Percentiles rank a stretch among this genome's conserved stretches.
Evolutionary conservation across 2,329 filamentous ascomycete species (phyloP).

Genomic region (Aspergillus pseudoglaucus): DNA sequence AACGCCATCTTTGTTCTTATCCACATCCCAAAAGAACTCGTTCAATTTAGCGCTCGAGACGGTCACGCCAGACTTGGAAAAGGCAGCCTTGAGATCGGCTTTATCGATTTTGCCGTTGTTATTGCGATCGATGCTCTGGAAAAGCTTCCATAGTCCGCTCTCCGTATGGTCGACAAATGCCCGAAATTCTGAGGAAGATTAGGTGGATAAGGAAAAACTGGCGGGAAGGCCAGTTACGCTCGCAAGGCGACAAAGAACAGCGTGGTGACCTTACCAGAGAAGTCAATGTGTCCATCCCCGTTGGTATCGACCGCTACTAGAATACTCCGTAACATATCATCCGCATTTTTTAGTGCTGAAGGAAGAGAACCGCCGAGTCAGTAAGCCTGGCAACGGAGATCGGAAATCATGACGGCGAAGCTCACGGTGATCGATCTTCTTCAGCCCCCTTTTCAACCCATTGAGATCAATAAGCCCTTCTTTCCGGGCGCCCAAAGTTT

Average conservation of each 20-base stretch:
- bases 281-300: constrained; percentile 83
- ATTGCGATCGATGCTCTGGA: constrained; percentile 79
- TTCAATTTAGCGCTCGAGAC: constrained; percentile 72
- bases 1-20: constrained; percentile 76
- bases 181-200: constrained; percentile 65
- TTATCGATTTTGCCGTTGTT: constrained; percentile 81
- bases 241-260: constrained; percentile 5
- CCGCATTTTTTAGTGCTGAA: constrained; percentile 80
- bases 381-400: constrained; percentile 16
- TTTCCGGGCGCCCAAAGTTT: constrained; percentile 66
- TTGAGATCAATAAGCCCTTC: constrained; percentile 77
- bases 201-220: constrained; percentile 14
- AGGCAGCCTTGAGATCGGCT: constrained; percentile 72
- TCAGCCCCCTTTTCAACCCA: constrained; percentile 76
- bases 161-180: constrained; percentile 84
- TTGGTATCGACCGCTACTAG: constrained; percentile 78
- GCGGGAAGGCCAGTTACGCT: constrained; percentile 12
- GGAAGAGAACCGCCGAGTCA: constrained; percentile 13
- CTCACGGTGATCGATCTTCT: constrained; percentile 86
- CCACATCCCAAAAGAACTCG: constrained; percentile 83
- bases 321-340: constrained; percentile 73
- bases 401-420: constrained; percentile 12
- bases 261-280: constrained; percentile 58
- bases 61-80: constrained; percentile 68
- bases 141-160: constrained; percentile 71